These are phyloP conservation scores for Geosmithia flava DNA, from an alignment of 2,329 filamentous ascomycete species.

Conservation along the genomic window DNA sequence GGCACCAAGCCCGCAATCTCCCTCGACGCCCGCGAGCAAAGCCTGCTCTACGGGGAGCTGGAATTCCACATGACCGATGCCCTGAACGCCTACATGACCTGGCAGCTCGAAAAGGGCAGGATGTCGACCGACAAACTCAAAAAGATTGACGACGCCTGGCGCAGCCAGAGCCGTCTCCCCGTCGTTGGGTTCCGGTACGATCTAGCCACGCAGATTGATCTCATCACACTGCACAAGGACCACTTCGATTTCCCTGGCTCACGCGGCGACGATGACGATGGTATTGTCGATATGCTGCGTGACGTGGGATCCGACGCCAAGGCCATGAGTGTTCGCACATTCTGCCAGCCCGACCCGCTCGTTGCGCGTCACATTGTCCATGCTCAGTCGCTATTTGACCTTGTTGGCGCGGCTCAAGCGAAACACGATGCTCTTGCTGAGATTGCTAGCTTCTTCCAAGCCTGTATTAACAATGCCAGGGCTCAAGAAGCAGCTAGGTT, in stretches of 20 bases:
- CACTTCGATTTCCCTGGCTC: constrained; percentile 42
- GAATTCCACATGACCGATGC: constrained; percentile 40
- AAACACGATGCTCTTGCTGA: constrained; percentile 34
- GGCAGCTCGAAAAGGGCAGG: constrained; percentile 42
- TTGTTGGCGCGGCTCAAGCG: constrained; percentile 30
- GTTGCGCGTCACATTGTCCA: constrained; percentile 46
- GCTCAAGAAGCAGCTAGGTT: constrained; percentile 8
- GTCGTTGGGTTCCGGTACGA: constrained; percentile 48
- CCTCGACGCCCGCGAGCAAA: constrained; percentile 42
- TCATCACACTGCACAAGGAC: constrained; percentile 34
- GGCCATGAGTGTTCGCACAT: constrained; percentile 39
- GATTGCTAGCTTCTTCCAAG: constrained; percentile 41
- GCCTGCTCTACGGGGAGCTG: constrained; percentile 45
- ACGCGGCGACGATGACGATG: constrained; percentile 30
- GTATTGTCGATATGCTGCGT: constrained; percentile 34
- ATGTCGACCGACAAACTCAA: constrained; percentile 38
- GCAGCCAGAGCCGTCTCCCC: constrained; percentile 36
- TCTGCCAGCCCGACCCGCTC: constrained; percentile 45
- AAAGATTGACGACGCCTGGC: constrained; percentile 38
- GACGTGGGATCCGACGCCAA: constrained; percentile 40
- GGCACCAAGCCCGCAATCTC: constrained; percentile 30
- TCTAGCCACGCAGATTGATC: constrained; percentile 46
- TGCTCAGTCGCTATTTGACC: constrained; percentile 33
- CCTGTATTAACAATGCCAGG: constrained; percentile 30
- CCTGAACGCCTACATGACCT: constrained; percentile 37